These are phyloP conservation scores for Solanum hybrid DNA, from an alignment of 305 asterid species.

Conservation along the genomic window DNA sequence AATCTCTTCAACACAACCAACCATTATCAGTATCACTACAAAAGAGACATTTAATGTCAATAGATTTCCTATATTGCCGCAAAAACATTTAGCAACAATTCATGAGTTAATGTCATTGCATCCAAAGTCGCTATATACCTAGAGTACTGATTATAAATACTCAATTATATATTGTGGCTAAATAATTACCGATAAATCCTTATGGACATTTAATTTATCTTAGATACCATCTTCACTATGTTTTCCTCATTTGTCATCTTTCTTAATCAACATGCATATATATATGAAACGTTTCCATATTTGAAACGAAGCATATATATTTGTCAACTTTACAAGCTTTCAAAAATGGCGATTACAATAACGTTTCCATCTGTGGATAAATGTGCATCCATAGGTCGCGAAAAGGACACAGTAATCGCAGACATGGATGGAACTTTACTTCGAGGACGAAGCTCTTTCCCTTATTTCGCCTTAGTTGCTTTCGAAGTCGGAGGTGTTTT, in stretches of 20 bases:
- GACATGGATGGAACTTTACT: conserved; percentile 60
- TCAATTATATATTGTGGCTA: neutral
- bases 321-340: neutral
- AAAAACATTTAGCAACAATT: neutral
- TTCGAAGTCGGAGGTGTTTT: conserved; percentile 32
- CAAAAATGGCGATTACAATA: conserved; percentile 14
- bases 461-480: conserved; percentile 31
- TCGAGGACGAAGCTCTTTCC: conserved; percentile 34
- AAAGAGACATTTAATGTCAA: neutral
- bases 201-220: neutral
- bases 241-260: neutral
- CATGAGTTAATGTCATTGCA: neutral
- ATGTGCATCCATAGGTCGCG: conserved; percentile 36
- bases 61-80: neutral
- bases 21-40: neutral
- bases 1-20: neutral
- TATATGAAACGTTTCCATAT: no score
- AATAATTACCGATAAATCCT: no score
- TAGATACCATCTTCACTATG: neutral
- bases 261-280: neutral
- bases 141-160: neutral
- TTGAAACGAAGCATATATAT: no score
- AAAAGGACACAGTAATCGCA: conserved; percentile 41
- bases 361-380: conserved; percentile 29
- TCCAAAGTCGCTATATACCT: neutral